phyloP scores from a whole-genome alignment of 2,329 filamentous ascomycete species.

The Ilyonectria sp. region DNA sequence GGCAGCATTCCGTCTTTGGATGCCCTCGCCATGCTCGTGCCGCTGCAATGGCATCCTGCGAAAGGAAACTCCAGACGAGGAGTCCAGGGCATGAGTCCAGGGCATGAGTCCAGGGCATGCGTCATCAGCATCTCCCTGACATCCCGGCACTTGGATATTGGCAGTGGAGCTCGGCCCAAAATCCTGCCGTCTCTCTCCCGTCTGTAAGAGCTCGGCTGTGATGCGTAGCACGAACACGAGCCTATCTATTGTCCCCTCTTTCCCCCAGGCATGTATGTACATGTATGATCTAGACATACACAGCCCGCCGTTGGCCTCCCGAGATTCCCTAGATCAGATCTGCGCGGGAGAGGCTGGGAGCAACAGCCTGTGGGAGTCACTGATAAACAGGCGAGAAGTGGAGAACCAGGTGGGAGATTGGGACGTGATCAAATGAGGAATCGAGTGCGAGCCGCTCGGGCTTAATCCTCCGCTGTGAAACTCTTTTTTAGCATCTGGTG shows the following conservation, averaged over 20 bases:
- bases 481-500: not conserved
- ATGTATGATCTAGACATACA: no score
- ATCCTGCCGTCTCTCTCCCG: not conserved
- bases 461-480: not conserved
- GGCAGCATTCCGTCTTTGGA: not conserved
- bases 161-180: not conserved
- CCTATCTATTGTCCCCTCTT: not conserved
- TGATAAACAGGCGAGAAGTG: not conserved
- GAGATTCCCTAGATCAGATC: no score
- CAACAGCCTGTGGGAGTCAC: no score
- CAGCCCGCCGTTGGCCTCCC: no score
- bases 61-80: not conserved
- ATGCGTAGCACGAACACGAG: not conserved
- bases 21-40: not conserved
- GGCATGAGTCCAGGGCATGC: no score
- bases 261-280: not conserved
- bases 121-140: not conserved
- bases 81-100: no score
- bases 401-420: not conserved
- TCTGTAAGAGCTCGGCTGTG: not conserved
- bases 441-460: not conserved
- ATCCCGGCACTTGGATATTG: constrained; percentile 2
- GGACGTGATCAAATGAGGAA: not conserved
- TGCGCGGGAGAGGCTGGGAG: no score
- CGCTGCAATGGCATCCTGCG: not conserved